Conservation (phyloP, 2,329 filamentous ascomycete species). For the Orbilia ellipsospora region DNA sequence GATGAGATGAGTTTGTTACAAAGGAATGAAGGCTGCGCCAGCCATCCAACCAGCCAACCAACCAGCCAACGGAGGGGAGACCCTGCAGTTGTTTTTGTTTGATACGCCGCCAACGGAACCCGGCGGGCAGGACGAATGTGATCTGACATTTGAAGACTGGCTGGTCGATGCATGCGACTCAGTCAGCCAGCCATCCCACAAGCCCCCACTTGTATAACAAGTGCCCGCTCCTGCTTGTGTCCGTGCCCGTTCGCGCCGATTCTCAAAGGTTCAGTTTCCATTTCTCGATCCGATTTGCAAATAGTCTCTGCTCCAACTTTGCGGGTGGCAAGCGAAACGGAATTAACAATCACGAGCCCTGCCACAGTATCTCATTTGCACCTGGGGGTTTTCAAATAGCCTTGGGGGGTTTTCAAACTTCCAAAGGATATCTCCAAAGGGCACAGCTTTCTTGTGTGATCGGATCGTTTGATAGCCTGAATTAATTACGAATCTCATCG, state of each 20-base stretch:
- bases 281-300: slow-evolving; percentile 54
- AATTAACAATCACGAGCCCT: too few species aligned
- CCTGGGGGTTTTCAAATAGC: not conserved
- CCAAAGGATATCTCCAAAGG: not conserved
- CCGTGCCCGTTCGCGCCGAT: not conserved
- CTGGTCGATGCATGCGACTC: slow-evolving; percentile 22
- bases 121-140: slow-evolving; percentile 5
- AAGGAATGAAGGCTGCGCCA: not conserved
- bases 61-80: too few species aligned
- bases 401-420: too few species aligned
- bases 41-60: not conserved
- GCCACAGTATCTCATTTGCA: not conserved
- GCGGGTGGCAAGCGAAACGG: slow-evolving; percentile 1
- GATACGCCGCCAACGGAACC: slow-evolving; percentile 21
- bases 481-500: too few species aligned
- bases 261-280: slow-evolving; percentile 14
- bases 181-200: slow-evolving; percentile 34
- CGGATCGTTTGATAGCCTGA: not conserved
- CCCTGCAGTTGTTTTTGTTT: not conserved
- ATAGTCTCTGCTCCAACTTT: not conserved
- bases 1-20: not conserved
- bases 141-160: slow-evolving; percentile 8
- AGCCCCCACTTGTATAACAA: not conserved
- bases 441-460: not conserved
- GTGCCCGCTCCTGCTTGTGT: not conserved